These are phyloP conservation scores for Tetracladium marchalianum DNA, from an alignment of 495 filamentous ascomycete species.

Conservation along the genomic window DNA sequence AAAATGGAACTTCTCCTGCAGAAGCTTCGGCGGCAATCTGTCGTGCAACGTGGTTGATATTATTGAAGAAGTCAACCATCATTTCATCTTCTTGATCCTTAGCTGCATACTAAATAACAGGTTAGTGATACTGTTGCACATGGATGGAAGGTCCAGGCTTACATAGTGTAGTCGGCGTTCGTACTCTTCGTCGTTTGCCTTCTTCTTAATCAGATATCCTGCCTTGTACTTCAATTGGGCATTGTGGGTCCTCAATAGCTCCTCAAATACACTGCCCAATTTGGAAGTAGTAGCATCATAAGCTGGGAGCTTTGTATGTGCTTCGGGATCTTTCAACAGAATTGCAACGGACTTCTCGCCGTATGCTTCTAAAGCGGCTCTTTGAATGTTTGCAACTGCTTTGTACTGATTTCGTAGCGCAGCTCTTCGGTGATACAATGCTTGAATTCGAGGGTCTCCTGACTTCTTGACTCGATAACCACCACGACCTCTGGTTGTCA, in stretches of 20 bases:
- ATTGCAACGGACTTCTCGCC: slow-evolving; percentile 30
- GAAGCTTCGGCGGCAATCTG: not conserved
- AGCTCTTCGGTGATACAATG: slow-evolving; percentile 6
- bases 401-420: slow-evolving; percentile 30
- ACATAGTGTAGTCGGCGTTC: not conserved
- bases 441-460: slow-evolving; percentile 10
- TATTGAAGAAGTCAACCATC: no score
- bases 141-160: slow-evolving; percentile 1
- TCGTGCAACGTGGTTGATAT: slow-evolving; percentile 1
- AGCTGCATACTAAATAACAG: not conserved
- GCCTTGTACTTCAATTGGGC: not conserved
- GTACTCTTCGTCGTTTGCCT: slow-evolving; percentile 1
- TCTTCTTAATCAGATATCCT: not conserved
- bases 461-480: slow-evolving; percentile 18
- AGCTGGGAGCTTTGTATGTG: slow-evolving; percentile 33
- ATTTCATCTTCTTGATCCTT: not conserved
- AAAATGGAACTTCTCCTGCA: slow-evolving; percentile 2
- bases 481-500: slow-evolving; percentile 14
- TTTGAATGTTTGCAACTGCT: slow-evolving; percentile 32
- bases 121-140: slow-evolving; percentile 17
- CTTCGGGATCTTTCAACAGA: slow-evolving; percentile 31
- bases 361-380: slow-evolving; percentile 29
- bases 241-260: not conserved
- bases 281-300: slow-evolving; percentile 23
- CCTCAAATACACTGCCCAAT: slow-evolving; percentile 21